Base-by-base conservation (phyloP, 2,329 filamentous ascomycete species). In the Capronia epimyces region DNA sequence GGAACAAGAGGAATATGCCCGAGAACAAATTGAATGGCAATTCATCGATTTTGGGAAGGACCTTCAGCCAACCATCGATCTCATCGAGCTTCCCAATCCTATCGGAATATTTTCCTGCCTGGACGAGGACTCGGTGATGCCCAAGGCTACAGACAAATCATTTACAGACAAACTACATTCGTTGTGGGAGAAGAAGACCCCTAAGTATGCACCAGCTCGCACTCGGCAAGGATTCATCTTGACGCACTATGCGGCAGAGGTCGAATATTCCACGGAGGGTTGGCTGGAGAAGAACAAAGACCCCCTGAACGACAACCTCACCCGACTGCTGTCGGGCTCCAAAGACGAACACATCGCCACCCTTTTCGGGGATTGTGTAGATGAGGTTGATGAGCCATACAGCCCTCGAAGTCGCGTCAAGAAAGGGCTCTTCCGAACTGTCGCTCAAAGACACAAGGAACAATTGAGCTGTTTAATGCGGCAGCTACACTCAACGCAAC, bases 221-320 rank as follows among this genome's bases (percentile, higher is more conserved):
- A 79, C 96, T 12, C 87, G 83, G 1, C 88, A 96, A 64, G 94
- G 93, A 12, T 98, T 98, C 64, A 84, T 96, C 61, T 81, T 98
- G 16, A 98, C 93, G 0, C 93, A 98, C 66, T 98, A 98, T 65
- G 93, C 93, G 20, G 90, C 93, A 21, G 93, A 97, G 68, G 93
- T 98, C 2, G 94, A 98, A 68, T 98, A 98, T 67, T 89, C 86
- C 0, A 98, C 93, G 0, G 82, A 91, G 50, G 87, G 87, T 51
- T 98, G 93, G 93, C 74, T 98, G 27, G 91, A 97, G 69, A 98
- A 97, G 77, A 98, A 98, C 75, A 98, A 98, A 68, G 93, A 98
- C 64, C 94, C 93, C 1, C 70, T 98, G 40, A 97, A 97, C 63
- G 94, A 98, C 75, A 98, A 97, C 57, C 79, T 98, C 56, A 98